phyloP scores from a whole-genome alignment of 371 early-diverging fungal species.

The Mucor ambiguus region DNA sequence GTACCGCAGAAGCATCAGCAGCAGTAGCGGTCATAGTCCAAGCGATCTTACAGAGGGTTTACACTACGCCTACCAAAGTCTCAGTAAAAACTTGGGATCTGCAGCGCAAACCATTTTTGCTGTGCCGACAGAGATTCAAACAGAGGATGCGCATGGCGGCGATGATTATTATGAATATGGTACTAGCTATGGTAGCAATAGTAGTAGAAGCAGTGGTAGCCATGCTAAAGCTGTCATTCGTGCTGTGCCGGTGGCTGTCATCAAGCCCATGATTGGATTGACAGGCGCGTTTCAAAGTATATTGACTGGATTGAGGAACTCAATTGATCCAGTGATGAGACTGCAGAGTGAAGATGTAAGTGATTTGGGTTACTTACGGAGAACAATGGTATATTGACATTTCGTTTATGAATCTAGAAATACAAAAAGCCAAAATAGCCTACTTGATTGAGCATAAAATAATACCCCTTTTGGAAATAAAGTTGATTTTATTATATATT shows the following conservation, averaged over 20 bases:
- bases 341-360: slow-evolving; percentile 83
- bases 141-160: not conserved
- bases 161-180: not conserved
- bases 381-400: not conserved
- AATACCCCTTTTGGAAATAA: too few species aligned
- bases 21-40: slow-evolving; percentile 1
- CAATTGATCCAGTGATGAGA: slow-evolving; percentile 82
- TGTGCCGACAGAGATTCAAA: slow-evolving; percentile 73
- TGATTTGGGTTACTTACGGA: not conserved
- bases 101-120: slow-evolving; percentile 90
- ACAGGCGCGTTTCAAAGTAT: slow-evolving; percentile 93
- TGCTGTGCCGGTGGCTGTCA: slow-evolving; percentile 93
- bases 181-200: not conserved
- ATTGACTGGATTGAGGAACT: slow-evolving; percentile 87
- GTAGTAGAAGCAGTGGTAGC: not conserved
- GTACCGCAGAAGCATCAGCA: slow-evolving; percentile 1
- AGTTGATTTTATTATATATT: too few species aligned
- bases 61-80: slow-evolving; percentile 76
- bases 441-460: too few species aligned
- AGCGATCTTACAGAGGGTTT: slow-evolving; percentile 83
- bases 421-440: slow-evolving; percentile 13
- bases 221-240: slow-evolving; percentile 69
- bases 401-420: not conserved
- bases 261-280: slow-evolving; percentile 95
- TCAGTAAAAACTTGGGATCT: slow-evolving; percentile 75